phyloP scores from a whole-genome alignment of 2,329 filamentous ascomycete genomes.

The Cercospora citrullina region DNA sequence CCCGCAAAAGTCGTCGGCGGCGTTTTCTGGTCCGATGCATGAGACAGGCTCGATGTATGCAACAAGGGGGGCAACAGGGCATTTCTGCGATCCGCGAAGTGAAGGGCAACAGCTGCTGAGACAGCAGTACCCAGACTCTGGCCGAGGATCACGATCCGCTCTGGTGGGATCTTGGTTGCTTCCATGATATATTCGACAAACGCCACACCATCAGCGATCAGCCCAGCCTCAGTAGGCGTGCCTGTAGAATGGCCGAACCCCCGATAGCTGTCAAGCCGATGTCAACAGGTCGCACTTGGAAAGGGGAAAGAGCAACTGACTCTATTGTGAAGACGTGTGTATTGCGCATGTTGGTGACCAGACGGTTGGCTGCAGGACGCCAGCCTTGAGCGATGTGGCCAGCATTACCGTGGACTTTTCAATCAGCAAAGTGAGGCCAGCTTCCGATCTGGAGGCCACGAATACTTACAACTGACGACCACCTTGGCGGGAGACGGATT shows the following conservation, averaged over 20 bases:
- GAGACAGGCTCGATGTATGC: constrained; percentile 8
- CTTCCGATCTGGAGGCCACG: neutral
- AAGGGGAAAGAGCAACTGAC: neutral
- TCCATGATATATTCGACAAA: constrained; percentile 71
- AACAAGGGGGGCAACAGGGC: constrained; percentile 22
- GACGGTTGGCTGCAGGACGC: constrained; percentile 75
- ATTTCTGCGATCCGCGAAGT: constrained; percentile 52
- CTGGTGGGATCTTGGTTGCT: constrained; percentile 63
- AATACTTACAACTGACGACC: constrained; percentile 54
- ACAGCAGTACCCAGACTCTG: constrained; percentile 90
- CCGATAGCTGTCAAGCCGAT: constrained; percentile 60
- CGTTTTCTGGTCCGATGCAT: neutral
- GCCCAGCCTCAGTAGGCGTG: constrained; percentile 73
- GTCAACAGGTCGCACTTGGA: neutral
- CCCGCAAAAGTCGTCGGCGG: constrained; percentile 68
- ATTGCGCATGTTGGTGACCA: constrained; percentile 68
- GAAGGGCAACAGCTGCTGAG: constrained; percentile 70
- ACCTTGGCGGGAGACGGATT: constrained; percentile 53
- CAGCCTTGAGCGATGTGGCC: constrained; percentile 79
- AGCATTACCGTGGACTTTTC: constrained; percentile 64
- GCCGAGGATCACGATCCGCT: constrained; percentile 76
- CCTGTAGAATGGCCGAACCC: constrained; percentile 83
- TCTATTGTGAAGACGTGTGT: constrained; percentile 86
- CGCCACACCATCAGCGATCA: constrained; percentile 76
- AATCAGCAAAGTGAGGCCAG: neutral